phyloP scores from a whole-genome alignment of 495 filamentous ascomycete genomes.

The Extremus antarcticus region DNA sequence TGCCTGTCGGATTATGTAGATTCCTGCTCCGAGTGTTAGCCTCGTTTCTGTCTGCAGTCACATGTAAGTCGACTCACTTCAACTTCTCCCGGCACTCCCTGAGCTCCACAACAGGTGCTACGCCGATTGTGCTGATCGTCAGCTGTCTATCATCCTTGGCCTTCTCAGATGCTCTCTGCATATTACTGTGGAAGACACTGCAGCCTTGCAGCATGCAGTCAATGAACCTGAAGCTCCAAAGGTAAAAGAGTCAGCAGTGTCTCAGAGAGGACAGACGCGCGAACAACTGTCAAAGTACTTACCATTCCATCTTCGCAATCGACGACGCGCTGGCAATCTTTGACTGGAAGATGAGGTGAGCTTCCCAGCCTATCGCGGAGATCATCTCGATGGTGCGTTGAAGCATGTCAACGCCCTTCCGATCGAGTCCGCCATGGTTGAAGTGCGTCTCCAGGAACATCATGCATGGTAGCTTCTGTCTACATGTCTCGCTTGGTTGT shows the following conservation, averaged over 20 bases:
- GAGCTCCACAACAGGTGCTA: background rate
- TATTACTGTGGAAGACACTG: slow-evolving; percentile 1
- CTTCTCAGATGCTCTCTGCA: background rate
- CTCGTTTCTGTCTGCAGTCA: background rate
- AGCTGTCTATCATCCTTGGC: background rate
- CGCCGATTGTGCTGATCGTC: background rate
- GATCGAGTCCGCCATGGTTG: slow-evolving; percentile 3
- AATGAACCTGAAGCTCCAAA: too few species aligned
- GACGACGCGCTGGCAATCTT: background rate
- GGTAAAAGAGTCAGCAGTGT: too few species aligned
- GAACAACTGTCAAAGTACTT: too few species aligned
- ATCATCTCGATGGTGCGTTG: slow-evolving; percentile 12
- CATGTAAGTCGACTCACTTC: background rate
- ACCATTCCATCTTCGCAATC: background rate
- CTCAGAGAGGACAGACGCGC: too few species aligned
- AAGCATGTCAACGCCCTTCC: slow-evolving; percentile 2
- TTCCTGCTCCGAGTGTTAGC: background rate
- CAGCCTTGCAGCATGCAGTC: slow-evolving; percentile 8
- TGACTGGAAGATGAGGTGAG: background rate
- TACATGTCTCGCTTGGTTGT: background rate
- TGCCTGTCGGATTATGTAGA: slow-evolving; percentile 11
- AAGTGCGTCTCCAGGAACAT: slow-evolving; percentile 6
- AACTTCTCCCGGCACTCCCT: background rate
- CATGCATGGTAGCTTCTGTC: background rate
- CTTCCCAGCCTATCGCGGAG: slow-evolving; percentile 4